Evolutionary conservation across 345 rosid genomes (phyloP), one percentile per base, ranked within the genome.

Genomic region (Salix udensis): DNA sequence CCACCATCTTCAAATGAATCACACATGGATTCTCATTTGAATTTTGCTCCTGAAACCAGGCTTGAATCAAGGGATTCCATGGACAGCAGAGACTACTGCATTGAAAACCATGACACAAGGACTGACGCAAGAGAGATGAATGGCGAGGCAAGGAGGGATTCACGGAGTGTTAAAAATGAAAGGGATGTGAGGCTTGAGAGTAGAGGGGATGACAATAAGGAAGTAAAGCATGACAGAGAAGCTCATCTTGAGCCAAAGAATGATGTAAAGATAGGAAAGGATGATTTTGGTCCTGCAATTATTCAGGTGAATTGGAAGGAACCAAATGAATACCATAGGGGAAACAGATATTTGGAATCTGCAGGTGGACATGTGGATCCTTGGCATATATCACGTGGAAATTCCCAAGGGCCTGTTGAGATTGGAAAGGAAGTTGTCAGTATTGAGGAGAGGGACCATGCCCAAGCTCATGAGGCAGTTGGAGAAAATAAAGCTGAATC

Each of bases 401-500:
- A 73, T 82, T 77, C 86, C 31, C 97, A 86, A 81, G 94, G 80
- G 39, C 85, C 81, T 4, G 71, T 71, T 76, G 97, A 91, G 75
- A 82, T 77, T 9, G 89, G 81, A 31, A 96, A 90, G 86, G 98
- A 96, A 81, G 75, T 87, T 48, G 61, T 88, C 24, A 73, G 72
- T 3, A 77, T 83, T 68, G 92, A 88, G 77, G 96, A 91, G 72
- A 88, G 86, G 81, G 88, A 82, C 14, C 80, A 77, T 74, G 71
- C 77, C 6, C 93, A 96, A 83, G 80, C 86, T 67, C 90, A 88
- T 46, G 96, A 93, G 86, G 87, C 94, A 2, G 88, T 87, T 60
- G 99, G 95, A n/a, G 99, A 94, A 82, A 92, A 92, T 79, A 94
- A 88, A 85, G 80, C 89, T 82, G 98, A 92, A 80, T 71, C 76